Percentiles rank a stretch among this genome's conserved stretches.
These are phyloP conservation scores for Zychaea mexicana DNA, from an alignment of 371 early-diverging fungal genomes.

Conservation along the genomic window DNA sequence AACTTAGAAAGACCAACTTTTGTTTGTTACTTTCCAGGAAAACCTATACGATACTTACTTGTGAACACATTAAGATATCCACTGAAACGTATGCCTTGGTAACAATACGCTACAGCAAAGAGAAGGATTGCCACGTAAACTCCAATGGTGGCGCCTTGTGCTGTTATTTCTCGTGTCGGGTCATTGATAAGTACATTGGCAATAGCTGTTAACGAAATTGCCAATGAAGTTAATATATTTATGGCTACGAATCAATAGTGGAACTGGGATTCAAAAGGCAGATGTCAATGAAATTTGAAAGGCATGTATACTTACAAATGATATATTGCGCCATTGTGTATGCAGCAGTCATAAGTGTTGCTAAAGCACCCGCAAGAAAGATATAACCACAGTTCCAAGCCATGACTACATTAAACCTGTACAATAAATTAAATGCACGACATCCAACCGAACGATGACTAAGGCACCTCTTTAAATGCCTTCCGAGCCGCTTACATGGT, in stretches of 20 bases:
- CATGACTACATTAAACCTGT: no score
- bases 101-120: constrained; percentile 18
- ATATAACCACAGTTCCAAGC: no score
- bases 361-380: no score
- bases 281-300: no score
- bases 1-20: no score
- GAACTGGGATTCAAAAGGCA: no score
- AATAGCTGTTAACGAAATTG: not conserved
- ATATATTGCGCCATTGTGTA: constrained; percentile 35
- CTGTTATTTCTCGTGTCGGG: constrained; percentile 6
- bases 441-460: no score
- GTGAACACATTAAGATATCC: constrained; percentile 29
- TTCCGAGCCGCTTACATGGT: no score
- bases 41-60: constrained; percentile 1
- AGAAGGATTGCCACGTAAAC: constrained; percentile 30
- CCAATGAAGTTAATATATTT: not conserved
- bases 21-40: not conserved
- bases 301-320: constrained; percentile 21
- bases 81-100: constrained; percentile 33
- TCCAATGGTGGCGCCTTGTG: constrained; percentile 36
- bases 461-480: no score
- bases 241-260: not conserved
- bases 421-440: no score
- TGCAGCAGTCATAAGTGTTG: constrained; percentile 26
- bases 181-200: not conserved